Evolutionary conservation across 1,139 yeast genomes (phyloP), one percentile per base, ranked within the genome.

Genomic region (Magnusiomyces sp.): DNA sequence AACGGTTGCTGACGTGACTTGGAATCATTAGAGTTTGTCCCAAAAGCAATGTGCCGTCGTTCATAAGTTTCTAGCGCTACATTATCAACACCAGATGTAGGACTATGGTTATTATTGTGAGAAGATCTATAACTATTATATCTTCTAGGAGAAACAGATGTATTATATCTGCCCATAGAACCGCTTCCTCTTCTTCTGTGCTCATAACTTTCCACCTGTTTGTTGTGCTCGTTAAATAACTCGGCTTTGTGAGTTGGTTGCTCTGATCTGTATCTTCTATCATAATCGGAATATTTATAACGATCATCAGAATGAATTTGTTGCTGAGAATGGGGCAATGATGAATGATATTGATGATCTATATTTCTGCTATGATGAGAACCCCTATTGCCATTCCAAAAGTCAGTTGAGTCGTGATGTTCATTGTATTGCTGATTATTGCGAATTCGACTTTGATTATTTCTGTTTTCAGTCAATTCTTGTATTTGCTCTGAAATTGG

Each of bases 181-280:
- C 32, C 23, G 11, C 19, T 17, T 5, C 43, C 31, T 13, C 34
- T 10, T 13, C 17, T 36, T 11, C 49, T 44, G 14, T 33, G 46
- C 16, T 45, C 42, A 20, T 32, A 34, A 10, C 47, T 37, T 50
- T 64, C 67, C 17, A 62, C 50, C 51, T 56, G 59, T n/a, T 68
- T 68, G 36, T 60, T 63, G 19, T 55, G 51, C 14, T 65, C 67
- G 52, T 65, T 64, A 55, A 59, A 66, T 19, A 66, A 55, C 47
- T 66, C 69, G 32, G 58, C 63, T 5, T 59, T 53, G 2, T 64
- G 61, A 10, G 59, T 55, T 5, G 63, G 60, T 11, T 50, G 53
- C 27, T 60, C 60, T 1, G 61, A 40, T 4, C 65, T 56, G 50
- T 64, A 64, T 13, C 67, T 53, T 32, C 58, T 48, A 45, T 65